Conservation (phyloP, 106 monocot genomes). For the Dendrobium officinale region DNA sequence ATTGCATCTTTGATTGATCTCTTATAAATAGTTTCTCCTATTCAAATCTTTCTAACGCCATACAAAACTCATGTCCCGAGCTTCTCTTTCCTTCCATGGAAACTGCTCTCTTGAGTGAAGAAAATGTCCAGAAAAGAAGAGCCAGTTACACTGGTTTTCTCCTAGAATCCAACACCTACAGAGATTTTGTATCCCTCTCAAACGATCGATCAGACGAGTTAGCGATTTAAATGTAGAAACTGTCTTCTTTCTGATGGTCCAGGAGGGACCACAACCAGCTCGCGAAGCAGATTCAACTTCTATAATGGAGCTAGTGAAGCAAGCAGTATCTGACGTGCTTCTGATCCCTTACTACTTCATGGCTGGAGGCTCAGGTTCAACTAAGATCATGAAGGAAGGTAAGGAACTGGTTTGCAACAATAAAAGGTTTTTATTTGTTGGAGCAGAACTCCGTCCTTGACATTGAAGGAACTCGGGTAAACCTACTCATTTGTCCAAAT, state of each 20-base stretch:
- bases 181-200: slow-evolving; percentile 52
- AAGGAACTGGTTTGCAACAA: slow-evolving; percentile 86
- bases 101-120: slow-evolving; percentile 13
- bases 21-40: background rate
- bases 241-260: slow-evolving; percentile 58
- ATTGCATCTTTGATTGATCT: background rate
- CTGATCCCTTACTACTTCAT: slow-evolving; percentile 71
- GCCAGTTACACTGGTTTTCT: slow-evolving; percentile 31
- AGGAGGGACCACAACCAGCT: too few species aligned
- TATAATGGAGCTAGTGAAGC: slow-evolving; percentile 36
- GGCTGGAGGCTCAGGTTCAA: slow-evolving; percentile 60
- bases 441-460: slow-evolving; percentile 39
- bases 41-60: background rate
- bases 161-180: slow-evolving; percentile 29
- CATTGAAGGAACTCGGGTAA: slow-evolving; percentile 44
- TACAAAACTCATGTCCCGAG: background rate
- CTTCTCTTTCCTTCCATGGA: slow-evolving; percentile 22
- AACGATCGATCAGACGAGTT: slow-evolving; percentile 89
- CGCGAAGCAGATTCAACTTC: slow-evolving; percentile 6
- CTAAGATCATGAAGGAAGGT: slow-evolving; percentile 23
- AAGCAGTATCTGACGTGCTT: slow-evolving; percentile 41
- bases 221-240: slow-evolving; percentile 81
- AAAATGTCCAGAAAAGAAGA: slow-evolving; percentile 33
- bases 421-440: slow-evolving; percentile 44
- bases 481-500: slow-evolving; percentile 64